A percentile compares a stretch with the other conserved stretches of the same genome.
Conservation (phyloP, 208 protist genomes). For the Wallacemonas collosoma region DNA sequence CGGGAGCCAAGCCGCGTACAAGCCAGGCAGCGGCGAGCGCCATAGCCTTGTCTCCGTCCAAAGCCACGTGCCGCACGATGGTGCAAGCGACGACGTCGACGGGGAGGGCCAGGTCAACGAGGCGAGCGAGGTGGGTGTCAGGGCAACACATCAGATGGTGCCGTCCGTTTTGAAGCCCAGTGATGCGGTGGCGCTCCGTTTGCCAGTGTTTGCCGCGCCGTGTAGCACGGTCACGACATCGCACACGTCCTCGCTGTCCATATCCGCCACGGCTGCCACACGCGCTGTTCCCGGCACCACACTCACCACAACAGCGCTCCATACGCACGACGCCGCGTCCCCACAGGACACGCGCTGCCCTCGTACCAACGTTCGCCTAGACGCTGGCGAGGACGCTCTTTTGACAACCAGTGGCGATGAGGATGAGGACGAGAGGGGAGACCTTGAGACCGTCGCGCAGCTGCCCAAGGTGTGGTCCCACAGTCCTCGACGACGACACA, state of each 20-base stretch:
- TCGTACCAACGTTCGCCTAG: no score
- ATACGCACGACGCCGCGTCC: no score
- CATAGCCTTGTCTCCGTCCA: not conserved
- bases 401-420: not conserved
- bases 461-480: not conserved
- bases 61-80: not conserved
- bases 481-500: not conserved
- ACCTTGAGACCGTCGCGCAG: not conserved
- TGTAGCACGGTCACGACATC: not conserved
- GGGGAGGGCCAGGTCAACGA: not conserved
- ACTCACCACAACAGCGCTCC: not conserved
- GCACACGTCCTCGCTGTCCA: not conserved
- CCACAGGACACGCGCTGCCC: no score
- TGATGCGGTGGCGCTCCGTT: not conserved
- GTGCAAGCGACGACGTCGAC: not conserved
- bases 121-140: not conserved
- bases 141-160: not conserved
- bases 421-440: not conserved
- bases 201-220: constrained; percentile 5
- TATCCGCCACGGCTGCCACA: not conserved
- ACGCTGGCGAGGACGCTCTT: no score
- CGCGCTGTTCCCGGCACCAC: no score
- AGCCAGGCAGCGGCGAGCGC: not conserved
- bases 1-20: no score
- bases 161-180: not conserved